Conservation (phyloP, 2,329 filamentous ascomycete genomes). For the Aureobasidium vineae region DNA sequence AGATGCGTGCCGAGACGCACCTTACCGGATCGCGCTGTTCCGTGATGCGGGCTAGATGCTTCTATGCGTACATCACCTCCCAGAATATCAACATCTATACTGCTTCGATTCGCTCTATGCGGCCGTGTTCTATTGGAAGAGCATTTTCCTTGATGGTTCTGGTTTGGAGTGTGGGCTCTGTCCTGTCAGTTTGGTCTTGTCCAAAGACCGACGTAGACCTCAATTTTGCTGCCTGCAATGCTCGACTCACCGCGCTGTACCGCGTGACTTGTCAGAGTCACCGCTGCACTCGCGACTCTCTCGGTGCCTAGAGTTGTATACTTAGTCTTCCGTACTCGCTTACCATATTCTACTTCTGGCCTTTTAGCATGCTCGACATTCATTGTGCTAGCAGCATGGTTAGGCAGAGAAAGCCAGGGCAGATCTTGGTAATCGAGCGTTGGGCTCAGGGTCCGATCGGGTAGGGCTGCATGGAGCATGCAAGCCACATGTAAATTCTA, state of each 20-base stretch:
- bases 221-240: constrained; percentile 4
- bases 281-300: not conserved
- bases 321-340: not conserved
- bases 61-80: constrained; percentile 14
- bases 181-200: not conserved
- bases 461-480: constrained; percentile 21
- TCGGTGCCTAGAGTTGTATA: not conserved
- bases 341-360: constrained; percentile 14
- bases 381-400: not conserved
- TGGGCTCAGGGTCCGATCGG: constrained; percentile 12
- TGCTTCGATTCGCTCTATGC: not conserved
- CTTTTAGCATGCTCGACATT: not conserved
- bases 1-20: constrained; percentile 18
- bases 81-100: constrained; percentile 1
- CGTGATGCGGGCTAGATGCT: constrained; percentile 7
- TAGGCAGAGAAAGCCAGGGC: constrained; percentile 12
- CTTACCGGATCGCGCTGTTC: constrained; percentile 18
- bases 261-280: constrained; percentile 20
- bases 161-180: not conserved
- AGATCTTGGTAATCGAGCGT: constrained; percentile 21
- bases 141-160: not conserved
- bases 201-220: not conserved
- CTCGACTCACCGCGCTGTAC: constrained; percentile 8
- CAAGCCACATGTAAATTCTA: constrained; percentile 5
- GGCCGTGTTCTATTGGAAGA: not conserved